Percentiles rank a stretch among this genome's conserved stretches.
phyloP scores from a whole-genome alignment of 768 basidiomycete genomes.

The Leucosporidium scottii region DNA sequence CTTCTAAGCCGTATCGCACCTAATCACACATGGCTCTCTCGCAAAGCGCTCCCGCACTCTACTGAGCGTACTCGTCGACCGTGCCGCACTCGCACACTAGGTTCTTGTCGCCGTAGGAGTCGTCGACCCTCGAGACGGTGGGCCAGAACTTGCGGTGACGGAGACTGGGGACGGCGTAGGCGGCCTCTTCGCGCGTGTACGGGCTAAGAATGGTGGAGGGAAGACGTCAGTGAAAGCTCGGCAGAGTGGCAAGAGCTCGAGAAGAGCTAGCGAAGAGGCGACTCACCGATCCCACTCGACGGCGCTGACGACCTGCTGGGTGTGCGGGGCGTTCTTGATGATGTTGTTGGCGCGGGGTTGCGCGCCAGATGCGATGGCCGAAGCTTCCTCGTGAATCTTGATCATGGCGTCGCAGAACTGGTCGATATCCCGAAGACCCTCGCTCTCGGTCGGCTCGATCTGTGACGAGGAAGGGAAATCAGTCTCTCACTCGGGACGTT shows the following conservation, averaged over 20 bases:
- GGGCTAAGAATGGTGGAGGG: slow-evolving; percentile 52
- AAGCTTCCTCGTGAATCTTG: slow-evolving; percentile 81
- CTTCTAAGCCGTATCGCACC: too few species aligned
- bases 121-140: slow-evolving; percentile 80
- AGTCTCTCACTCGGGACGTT: too few species aligned
- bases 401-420: slow-evolving; percentile 99
- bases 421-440: slow-evolving; percentile 86
- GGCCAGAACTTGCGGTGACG: slow-evolving; percentile 95
- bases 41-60: too few species aligned
- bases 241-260: slow-evolving; percentile 11
- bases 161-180: slow-evolving; percentile 76
- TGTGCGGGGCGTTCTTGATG: slow-evolving; percentile 89
- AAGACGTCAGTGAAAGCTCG: neutral
- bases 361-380: slow-evolving; percentile 75
- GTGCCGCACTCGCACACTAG: slow-evolving; percentile 46
- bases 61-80: slow-evolving; percentile 36
- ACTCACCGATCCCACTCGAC: slow-evolving; percentile 77
- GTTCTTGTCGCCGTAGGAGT: slow-evolving; percentile 89
- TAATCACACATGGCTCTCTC: too few species aligned
- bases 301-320: slow-evolving; percentile 66
- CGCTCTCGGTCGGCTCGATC: slow-evolving; percentile 95
- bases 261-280: neutral
- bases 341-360: slow-evolving; percentile 88
- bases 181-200: slow-evolving; percentile 84
- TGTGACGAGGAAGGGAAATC: slow-evolving; percentile 39